Base-by-base conservation (phyloP, 352 stramenopile genomes). In the Pythium myriotylum region DNA sequence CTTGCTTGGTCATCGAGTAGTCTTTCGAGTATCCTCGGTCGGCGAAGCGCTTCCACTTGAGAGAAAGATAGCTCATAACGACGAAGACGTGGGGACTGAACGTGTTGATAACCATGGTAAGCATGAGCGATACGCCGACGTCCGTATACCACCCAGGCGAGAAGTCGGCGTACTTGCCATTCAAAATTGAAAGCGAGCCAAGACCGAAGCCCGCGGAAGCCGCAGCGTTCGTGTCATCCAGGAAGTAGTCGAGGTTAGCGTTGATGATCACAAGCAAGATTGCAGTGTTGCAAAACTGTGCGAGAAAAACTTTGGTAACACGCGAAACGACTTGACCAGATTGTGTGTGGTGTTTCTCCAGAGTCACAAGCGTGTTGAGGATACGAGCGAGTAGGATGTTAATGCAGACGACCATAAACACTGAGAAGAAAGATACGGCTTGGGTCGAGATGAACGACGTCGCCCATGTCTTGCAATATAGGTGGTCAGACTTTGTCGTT, bases 101-200 rank as follows among this genome's bases (percentile, higher is more conserved):
- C 19, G 78, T 84, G 60, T 94, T 94, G 59, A 92, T 70, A 54
- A 94, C 76, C 80, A 91, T 91, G 27, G 85, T 92, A 46, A 94
- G 78, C 69, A 92, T 90, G 55, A 94, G 78, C 33, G 83, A 69
- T 9, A 92, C 77, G 12, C 85, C 85, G 4, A 92, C 81, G 53
- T 94, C 85, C 35, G 80, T 76, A 70, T 92, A 94, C 85, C 85
- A 94, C 4, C 55, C 65, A 2, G 81, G 74, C 23, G 82, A 80
- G 56, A 94, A 94, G 50, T 94, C 85, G 22, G 72, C 72, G 60
- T 94, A 92, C 46, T 92, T 88, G 51, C 83, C 85, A 39, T 77
- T 77, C 29, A 94, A 54, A 37, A 91, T 65, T 9, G 73, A 49
- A 5, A 93, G 56, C n/a, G 68, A 67, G 5, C 63, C 62, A 2